Conservation (phyloP, 176 grass and related monocot species). For the Paspalum notatum region DNA sequence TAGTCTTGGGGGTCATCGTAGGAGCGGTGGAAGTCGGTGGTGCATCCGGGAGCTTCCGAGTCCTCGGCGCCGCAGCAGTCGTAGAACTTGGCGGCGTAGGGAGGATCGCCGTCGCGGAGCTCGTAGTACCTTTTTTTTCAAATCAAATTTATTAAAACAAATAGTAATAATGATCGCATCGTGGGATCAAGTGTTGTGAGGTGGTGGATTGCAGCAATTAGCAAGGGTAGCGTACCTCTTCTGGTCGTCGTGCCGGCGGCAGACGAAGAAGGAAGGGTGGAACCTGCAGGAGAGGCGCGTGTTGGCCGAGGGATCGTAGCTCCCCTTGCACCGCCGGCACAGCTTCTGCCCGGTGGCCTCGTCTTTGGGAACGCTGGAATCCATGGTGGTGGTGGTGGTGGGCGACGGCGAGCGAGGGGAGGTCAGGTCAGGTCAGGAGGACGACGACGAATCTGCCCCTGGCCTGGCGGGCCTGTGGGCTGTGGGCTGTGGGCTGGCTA, state of each 20-base stretch:
- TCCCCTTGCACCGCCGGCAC: constrained; percentile 68
- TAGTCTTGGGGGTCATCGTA: constrained; percentile 56
- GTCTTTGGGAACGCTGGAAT: no score
- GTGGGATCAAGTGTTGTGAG: no score
- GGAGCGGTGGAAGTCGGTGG: constrained; percentile 67
- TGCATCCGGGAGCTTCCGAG: constrained; percentile 66
- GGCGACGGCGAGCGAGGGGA: no score
- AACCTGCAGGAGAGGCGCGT: constrained; percentile 68
- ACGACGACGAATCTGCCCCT: no score
- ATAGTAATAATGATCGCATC: no score
- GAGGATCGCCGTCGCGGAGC: constrained; percentile 72
- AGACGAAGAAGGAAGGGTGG: constrained; percentile 83
- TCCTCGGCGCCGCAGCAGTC: constrained; percentile 95
- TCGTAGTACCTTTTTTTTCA: constrained; percentile 95
- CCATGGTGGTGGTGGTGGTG: neutral
- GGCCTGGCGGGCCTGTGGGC: no score
- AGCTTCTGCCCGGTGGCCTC: neutral
- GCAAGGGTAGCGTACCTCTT: no score
- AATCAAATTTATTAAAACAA: no score
- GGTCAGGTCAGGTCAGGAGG: no score
- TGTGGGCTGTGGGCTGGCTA: no score
- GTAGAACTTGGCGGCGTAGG: constrained; percentile 83
- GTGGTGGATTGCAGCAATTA: no score
- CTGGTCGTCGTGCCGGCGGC: constrained; percentile 90
- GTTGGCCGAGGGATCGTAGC: constrained; percentile 53